Base-by-base conservation (phyloP, 2,329 filamentous ascomycete species). In the Botrytis byssoidea region DNA sequence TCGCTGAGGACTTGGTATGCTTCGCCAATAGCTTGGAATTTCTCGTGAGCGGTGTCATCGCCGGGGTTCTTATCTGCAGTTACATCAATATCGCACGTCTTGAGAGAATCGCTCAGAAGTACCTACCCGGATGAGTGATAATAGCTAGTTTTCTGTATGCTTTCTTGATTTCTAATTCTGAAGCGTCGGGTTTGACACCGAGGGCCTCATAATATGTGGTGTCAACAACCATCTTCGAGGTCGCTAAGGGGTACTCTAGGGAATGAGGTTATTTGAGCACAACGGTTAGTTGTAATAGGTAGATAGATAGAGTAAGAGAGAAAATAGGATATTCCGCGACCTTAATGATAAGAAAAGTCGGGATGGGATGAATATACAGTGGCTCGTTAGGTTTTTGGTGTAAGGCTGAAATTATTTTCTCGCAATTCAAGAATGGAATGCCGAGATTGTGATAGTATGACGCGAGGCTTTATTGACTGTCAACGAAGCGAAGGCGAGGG, bases 121-220 rank as follows among this genome's bases (percentile, higher is more conserved):
- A 73, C 73, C 16, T 74, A 80, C 81, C 81, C 73, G 81, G 81
- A 77, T 98, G 95, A 80, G 97, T 93, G 78, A 95, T 89, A 83
- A 98, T 98, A 78, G 96, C 96, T 78, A 96, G 88, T 85, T 95
- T 98, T 82, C 95, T 90, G 84, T 98, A 98, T 42, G 95, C 95
- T 85, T 97, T 97, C 84, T 98, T 98, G 84, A 98, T 98, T 82
- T 98, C 94, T 69, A 97, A 88, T 82, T 95, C 93, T 57, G 93
- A 92, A 44, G 95, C 95, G 73, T 92, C 93, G 77, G 94, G 91
- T 84, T 91, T 86, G 80, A 98, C 94, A 81, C 92, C 93, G 57
- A 98, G 87, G 79, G 90, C 90, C 84, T 97, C 94, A 84, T 81
- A 81, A 46, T 81, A 81, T 20, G 77, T 76, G n/a, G 80, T 81